phyloP scores from a whole-genome alignment of 805 yeast genomes.

The Babjeviella inositovora region DNA sequence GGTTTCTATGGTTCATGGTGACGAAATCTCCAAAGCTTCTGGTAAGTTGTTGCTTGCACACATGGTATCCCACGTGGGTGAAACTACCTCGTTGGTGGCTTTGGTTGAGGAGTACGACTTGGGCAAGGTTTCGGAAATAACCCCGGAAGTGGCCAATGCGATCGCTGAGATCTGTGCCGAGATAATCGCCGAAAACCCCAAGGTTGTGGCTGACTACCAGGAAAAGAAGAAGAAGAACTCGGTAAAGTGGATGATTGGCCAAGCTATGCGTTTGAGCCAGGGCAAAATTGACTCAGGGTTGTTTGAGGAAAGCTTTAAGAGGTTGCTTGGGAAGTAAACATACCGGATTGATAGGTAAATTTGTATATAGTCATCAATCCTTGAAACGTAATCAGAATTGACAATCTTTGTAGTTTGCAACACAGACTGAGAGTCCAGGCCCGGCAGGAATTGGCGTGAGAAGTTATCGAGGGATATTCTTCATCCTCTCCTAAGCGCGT shows the following conservation, averaged over 20 bases:
- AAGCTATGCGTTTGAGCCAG: conserved; percentile 65
- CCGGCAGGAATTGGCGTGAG: too few relatives aligned
- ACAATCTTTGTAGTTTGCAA: too few relatives aligned
- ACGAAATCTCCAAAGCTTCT: conserved; percentile 43
- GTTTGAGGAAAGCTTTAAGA: conserved; percentile 10
- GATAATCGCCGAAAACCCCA: conserved; percentile 26
- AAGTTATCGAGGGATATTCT: too few relatives aligned
- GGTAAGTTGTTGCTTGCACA: conserved; percentile 54
- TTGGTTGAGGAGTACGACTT: conserved; percentile 42
- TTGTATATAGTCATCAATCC: too few relatives aligned
- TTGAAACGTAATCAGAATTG: too few relatives aligned
- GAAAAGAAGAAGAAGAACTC: conserved; percentile 45
- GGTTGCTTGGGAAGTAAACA: too few relatives aligned
- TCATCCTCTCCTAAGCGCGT: too few relatives aligned
- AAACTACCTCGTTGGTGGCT: conserved; percentile 12
- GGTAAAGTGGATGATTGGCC: conserved; percentile 68
- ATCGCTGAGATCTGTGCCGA: conserved; percentile 23
- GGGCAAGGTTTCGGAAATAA: conserved; percentile 10
- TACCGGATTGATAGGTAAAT: too few relatives aligned
- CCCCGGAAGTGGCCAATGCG: conserved; percentile 8
- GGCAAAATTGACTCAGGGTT: conserved; percentile 33
- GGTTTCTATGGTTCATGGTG: conserved; percentile 25
- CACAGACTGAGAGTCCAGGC: too few relatives aligned
- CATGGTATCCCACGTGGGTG: conserved; percentile 21
- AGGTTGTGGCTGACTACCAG: conserved; percentile 37